Base-by-base conservation (phyloP, 768 basidiomycete species). In the Termitomyces sp. region DNA sequence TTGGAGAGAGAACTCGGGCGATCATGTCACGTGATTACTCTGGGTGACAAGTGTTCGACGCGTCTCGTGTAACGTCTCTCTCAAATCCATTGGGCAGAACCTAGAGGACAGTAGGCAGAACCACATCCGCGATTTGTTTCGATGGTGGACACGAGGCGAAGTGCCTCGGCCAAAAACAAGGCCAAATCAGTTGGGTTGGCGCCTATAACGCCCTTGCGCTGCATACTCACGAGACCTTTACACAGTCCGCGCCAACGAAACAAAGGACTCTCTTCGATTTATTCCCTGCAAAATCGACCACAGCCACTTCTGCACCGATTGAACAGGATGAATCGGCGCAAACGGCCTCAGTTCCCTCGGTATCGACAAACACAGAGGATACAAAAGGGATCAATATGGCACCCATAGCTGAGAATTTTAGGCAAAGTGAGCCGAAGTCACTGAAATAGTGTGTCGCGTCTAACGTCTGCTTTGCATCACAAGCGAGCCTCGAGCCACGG, bases 251-350 rank as follows among this genome's bases (percentile, higher is more conserved):
- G 30, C 17, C 69, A 47, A 37, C 45, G n/a, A 68, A 62, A 61
- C 76, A 80, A 67, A 71, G 66, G 56, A 78, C 78, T 3, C 60
- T 80, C 1, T 61, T 76, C n/a, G 75, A 77, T 46, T 64, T 73
- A 34, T 75, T 76, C 56, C 54, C 63, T 10, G 60, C 61, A 49
- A 72, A 70, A 55, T 50, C 23, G 34, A 32, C 25, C 5, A 17
- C 16, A 6, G 0, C 14, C 8, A 16, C 25, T n/a, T 25, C 19
- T 25, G 23, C 39, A 5, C n/a, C 32, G 7, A 28, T 27, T 3
- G 49, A 41, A 17, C 27, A 16, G 37, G 43, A 56, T 32, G 54
- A 37, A 45, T 8, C 52, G 3, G 16, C 43, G 14, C 41, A 41
- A 35, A 23, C 42, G 37, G 42, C 28, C 25, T 14, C 28, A 19